Percentiles rank a stretch among this genome's conserved stretches.
Evolutionary conservation across 768 basidiomycete genomes (phyloP).

Genomic region (Lyophyllum decastes): DNA sequence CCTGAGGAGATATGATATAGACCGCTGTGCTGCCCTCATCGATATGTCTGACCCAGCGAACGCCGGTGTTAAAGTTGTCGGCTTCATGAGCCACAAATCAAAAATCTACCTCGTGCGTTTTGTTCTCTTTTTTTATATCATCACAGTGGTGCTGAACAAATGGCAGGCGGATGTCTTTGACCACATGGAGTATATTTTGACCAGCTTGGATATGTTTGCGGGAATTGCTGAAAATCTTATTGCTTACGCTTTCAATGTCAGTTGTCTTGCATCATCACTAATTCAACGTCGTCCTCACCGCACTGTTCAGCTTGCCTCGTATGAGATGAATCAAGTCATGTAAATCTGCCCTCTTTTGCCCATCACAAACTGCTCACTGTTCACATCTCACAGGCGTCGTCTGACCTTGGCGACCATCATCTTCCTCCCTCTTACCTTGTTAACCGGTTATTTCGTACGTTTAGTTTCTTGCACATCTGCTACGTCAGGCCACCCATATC

Average conservation of each 20-base stretch:
- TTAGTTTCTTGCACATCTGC: not conserved
- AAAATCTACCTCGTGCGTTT: slow-evolving; percentile 64
- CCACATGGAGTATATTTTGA: slow-evolving; percentile 73
- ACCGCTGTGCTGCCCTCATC: slow-evolving; percentile 61
- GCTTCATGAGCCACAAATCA: slow-evolving; percentile 68
- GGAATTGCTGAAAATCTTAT: slow-evolving; percentile 73
- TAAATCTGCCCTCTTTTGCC: slow-evolving; percentile 24
- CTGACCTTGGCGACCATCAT: slow-evolving; percentile 70
- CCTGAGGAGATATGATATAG: slow-evolving; percentile 67
- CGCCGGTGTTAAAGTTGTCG: slow-evolving; percentile 42
- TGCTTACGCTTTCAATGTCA: slow-evolving; percentile 72
- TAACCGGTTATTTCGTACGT: slow-evolving; percentile 76
- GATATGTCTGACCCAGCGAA: slow-evolving; percentile 42
- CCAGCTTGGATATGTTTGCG: slow-evolving; percentile 73
- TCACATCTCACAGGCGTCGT: slow-evolving; percentile 46
- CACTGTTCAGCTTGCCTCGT: slow-evolving; percentile 57
- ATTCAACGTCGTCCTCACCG: not conserved
- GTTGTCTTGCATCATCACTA: slow-evolving; percentile 20
- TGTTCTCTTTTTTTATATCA: not conserved
- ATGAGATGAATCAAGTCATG: slow-evolving; percentile 80
- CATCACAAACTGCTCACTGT: not conserved
- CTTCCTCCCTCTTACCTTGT: slow-evolving; percentile 67
- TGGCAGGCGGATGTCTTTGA: slow-evolving; percentile 71
- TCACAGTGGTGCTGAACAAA: not conserved
- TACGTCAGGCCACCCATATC: not conserved